Evolutionary conservation across 345 rosid species (phyloP).

Genomic region (Boechera stricta): DNA sequence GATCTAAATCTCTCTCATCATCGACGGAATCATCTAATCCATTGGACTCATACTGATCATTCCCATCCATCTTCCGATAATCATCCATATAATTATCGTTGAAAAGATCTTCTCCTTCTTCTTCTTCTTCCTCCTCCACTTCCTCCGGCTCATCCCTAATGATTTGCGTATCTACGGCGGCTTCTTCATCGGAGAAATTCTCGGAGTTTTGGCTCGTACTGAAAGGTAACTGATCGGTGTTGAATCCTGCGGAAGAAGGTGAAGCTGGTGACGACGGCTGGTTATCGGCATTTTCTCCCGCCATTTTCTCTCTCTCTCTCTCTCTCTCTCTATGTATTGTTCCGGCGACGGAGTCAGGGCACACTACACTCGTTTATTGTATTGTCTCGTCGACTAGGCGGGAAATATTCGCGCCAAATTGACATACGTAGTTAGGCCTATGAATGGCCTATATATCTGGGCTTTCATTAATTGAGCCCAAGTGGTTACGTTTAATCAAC

Average conservation of each 20-base stretch:
- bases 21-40: slow-evolving; percentile 86
- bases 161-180: slow-evolving; percentile 80
- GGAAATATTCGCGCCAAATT: slow-evolving; percentile 24
- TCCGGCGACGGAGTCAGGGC: slow-evolving; percentile 16
- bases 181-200: slow-evolving; percentile 83
- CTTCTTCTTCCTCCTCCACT: slow-evolving; percentile 57
- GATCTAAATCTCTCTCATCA: slow-evolving; percentile 81
- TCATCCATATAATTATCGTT: slow-evolving; percentile 77
- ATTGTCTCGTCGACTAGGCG: slow-evolving; percentile 21
- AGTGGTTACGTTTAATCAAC: background rate
- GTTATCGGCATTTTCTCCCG: slow-evolving; percentile 54
- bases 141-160: slow-evolving; percentile 75
- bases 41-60: slow-evolving; percentile 74
- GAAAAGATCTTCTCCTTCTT: slow-evolving; percentile 92
- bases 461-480: background rate
- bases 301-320: slow-evolving; percentile 46
- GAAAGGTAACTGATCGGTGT: slow-evolving; percentile 79
- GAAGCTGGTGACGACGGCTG: slow-evolving; percentile 78
- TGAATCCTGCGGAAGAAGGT: slow-evolving; percentile 80
- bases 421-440: background rate
- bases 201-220: slow-evolving; percentile 65
- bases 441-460: background rate
- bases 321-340: background rate
- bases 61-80: slow-evolving; percentile 63
- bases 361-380: slow-evolving; percentile 1